Evolutionary conservation across 2,329 filamentous ascomycete species (phyloP), one percentile per base, ranked within the genome.

Genomic region (Clonostachys sp.): DNA sequence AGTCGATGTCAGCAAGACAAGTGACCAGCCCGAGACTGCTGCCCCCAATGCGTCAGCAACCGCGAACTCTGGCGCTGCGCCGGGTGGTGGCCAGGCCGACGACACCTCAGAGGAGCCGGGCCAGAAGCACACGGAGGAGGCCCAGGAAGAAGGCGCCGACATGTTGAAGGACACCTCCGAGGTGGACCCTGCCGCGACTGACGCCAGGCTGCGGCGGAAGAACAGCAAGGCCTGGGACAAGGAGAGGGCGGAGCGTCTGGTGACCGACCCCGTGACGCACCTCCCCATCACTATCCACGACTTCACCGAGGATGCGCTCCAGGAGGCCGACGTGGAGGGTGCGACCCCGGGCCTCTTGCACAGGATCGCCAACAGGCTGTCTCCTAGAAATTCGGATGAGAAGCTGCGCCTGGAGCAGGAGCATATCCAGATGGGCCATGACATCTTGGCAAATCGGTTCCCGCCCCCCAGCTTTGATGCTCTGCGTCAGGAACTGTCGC

Each of bases 221-320:
- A 63, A 57, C 12, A 61, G 65, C 43, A 61, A 65, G 43, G 67
- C 70, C 48, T 62, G 56, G 8, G 68, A 67, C 44, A 61, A 64
- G 42, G 68, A 73, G 44, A 67, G 68, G 41, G 72, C 68, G n/a
- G 72, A 74, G n/a, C 68, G 75, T 50, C 74, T 86, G 58, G 85
- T 89, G 42, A 89, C 84, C 2, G 86, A 89, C 57, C 85, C 85
- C 0, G 75, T 89, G 38, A 89, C 86, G 2, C 86, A 89, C 63
- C 70, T 89, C 4, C 84, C 84, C 2, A 75, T 88, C 43, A 71
- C 67, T 35, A 84, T 88, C 35, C 82, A 86, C 57, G 86, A 89
- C 58, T 83, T 83, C 55, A 87, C 84, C 1, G 72, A 76, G 30
- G 76, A 80, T 38, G 81, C 86, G 45, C 67, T 89, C 12, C 58